Percentiles rank a stretch among this genome's conserved stretches.
These are phyloP conservation scores for Solanum microdontum DNA, from an alignment of 257 asterid genomes.

Conservation along the genomic window DNA sequence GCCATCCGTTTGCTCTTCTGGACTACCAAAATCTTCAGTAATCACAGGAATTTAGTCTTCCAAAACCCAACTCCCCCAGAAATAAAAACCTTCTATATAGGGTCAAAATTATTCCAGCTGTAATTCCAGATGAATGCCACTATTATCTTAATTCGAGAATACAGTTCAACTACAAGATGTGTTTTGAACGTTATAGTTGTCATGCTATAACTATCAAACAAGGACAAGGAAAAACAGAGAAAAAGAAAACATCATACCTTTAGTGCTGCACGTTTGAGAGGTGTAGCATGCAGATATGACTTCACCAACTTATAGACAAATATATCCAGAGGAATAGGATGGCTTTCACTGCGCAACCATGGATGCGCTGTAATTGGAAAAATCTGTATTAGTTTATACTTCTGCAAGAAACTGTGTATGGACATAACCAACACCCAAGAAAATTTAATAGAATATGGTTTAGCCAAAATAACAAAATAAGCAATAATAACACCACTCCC, in stretches of 20 bases:
- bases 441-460: not conserved
- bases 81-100: not conserved
- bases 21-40: not conserved
- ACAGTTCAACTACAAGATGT: not conserved
- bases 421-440: not conserved
- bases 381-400: conserved; percentile 1
- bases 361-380: conserved; percentile 66
- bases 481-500: not conserved
- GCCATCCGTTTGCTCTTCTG: not conserved
- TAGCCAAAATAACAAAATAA: not conserved
- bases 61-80: not conserved
- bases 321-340: conserved; percentile 85
- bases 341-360: conserved; percentile 81
- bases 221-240: not conserved
- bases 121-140: not conserved
- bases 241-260: conserved; percentile 36
- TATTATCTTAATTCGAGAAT: not conserved
- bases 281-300: conserved; percentile 77
- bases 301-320: conserved; percentile 73
- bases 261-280: conserved; percentile 89
- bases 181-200: not conserved
- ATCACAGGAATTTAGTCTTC: not conserved
- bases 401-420: not conserved
- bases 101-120: not conserved
- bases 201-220: not conserved